These are phyloP conservation scores for Primulina huaijiensis DNA, from an alignment of 257 asterid genomes.

Conservation along the genomic window DNA sequence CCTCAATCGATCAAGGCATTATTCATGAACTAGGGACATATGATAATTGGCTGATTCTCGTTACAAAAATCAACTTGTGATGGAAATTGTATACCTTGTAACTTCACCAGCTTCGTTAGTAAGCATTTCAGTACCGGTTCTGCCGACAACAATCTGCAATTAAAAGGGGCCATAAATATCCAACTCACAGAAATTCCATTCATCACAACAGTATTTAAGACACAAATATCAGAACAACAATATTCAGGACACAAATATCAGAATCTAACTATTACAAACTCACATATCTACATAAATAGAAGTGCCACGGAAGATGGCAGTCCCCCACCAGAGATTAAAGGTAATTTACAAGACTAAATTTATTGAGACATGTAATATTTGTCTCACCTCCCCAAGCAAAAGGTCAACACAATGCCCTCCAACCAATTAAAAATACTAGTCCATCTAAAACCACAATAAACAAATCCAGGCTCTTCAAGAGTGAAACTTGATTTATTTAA, in stretches of 20 bases:
- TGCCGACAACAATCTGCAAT: slow-evolving; percentile 90
- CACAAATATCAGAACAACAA: slow-evolving; percentile 12
- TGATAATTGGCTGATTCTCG: background rate
- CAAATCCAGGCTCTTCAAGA: background rate
- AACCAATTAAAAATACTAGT: background rate
- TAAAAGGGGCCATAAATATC: slow-evolving; percentile 19
- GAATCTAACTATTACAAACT: background rate
- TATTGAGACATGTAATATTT: too few species aligned
- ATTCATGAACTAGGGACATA: background rate
- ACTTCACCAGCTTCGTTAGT: slow-evolving; percentile 98
- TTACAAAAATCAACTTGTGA: slow-evolving; percentile 10
- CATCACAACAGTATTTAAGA: slow-evolving; percentile 6
- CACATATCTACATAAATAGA: slow-evolving; percentile 7
- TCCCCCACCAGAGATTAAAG: background rate
- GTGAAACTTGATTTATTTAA: too few species aligned
- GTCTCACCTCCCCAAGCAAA: background rate
- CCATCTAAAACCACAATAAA: background rate
- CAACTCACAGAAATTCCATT: slow-evolving; percentile 4
- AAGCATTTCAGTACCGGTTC: slow-evolving; percentile 88
- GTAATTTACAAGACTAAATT: too few species aligned
- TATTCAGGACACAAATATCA: slow-evolving; percentile 3
- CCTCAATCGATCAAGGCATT: slow-evolving; percentile 1
- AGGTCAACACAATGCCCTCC: too few species aligned
- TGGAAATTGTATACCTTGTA: slow-evolving; percentile 55
- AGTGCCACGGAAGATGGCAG: background rate